A percentile compares a stretch with the other conserved stretches of the same genome.
Conservation (phyloP, 2,329 filamentous ascomycete species). For the Fusarium nanum region DNA sequence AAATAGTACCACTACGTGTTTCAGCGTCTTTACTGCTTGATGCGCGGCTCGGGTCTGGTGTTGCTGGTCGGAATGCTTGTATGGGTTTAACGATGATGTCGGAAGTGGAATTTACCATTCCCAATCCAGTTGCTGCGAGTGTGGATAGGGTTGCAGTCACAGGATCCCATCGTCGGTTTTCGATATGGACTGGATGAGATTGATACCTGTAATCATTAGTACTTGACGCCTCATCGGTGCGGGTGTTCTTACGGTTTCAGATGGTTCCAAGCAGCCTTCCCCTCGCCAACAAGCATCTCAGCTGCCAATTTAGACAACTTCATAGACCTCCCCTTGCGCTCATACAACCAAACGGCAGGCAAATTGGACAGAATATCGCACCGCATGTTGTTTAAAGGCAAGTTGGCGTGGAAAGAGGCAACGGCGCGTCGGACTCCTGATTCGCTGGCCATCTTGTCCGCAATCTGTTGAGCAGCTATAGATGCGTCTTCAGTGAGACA, state of each 20-base stretch:
- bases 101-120: constrained; percentile 21
- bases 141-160: constrained; percentile 21
- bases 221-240: too few species aligned
- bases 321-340: constrained; percentile 7
- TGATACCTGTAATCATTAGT: background rate
- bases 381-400: constrained; percentile 32
- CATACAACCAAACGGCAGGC: constrained; percentile 20
- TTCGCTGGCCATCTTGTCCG: constrained; percentile 30
- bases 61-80: background rate
- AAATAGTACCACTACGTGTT: rapidly evolving
- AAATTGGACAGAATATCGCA: constrained; percentile 27
- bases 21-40: rapidly evolving
- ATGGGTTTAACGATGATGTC: constrained; percentile 28
- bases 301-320: constrained; percentile 34
- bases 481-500: constrained; percentile 25
- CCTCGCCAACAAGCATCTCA: constrained; percentile 16
- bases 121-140: constrained; percentile 9
- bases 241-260: constrained; percentile 4
- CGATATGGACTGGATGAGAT: constrained; percentile 13
- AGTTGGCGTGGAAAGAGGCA: constrained; percentile 39
- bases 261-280: constrained; percentile 28
- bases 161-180: constrained; percentile 37
- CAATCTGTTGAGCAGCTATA: constrained; percentile 6
- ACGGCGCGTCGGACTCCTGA: constrained; percentile 33
- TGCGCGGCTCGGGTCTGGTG: rapidly evolving